phyloP scores from a whole-genome alignment of 2,329 filamentous ascomycete species.

The Venturia carpophila region DNA sequence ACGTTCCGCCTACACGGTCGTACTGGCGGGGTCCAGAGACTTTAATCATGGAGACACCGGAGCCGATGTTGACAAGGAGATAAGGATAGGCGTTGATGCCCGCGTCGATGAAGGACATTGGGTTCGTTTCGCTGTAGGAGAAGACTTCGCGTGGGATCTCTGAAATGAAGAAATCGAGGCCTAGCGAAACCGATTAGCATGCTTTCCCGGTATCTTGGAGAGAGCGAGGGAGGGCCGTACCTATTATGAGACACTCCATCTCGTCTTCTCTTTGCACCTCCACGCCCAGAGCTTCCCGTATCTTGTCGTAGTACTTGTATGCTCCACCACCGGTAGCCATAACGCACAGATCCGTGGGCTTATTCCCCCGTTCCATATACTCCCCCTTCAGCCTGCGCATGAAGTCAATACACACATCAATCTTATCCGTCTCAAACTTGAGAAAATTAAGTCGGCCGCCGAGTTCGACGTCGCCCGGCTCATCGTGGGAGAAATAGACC shows the following conservation, averaged over 20 bases:
- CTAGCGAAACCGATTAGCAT: constrained; percentile 36
- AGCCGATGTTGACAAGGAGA: constrained; percentile 95
- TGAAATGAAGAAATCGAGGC: constrained; percentile 97
- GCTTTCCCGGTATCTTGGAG: neutral
- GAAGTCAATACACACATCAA: constrained; percentile 88
- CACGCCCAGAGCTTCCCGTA: constrained; percentile 73
- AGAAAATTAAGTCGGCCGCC: constrained; percentile 91
- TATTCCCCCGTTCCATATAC: constrained; percentile 63
- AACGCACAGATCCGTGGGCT: constrained; percentile 67
- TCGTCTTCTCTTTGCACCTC: constrained; percentile 91
- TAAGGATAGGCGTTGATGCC: constrained; percentile 87
- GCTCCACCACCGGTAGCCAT: constrained; percentile 96
- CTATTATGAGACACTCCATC: constrained; percentile 97
- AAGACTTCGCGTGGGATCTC: constrained; percentile 97
- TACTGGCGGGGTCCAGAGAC: constrained; percentile 83
- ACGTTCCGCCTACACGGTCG: constrained; percentile 88
- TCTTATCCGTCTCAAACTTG: constrained; percentile 90
- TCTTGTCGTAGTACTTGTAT: constrained; percentile 92
- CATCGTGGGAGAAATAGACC: constrained; percentile 83
- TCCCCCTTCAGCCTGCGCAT: constrained; percentile 79
- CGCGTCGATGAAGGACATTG: constrained; percentile 79
- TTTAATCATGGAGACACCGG: constrained; percentile 94
- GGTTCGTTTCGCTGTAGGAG: constrained; percentile 83
- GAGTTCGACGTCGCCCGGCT: constrained; percentile 54
- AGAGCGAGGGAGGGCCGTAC: constrained; percentile 36